phyloP scores from a whole-genome alignment of 1,284 basidiomycete species.

The Pseudozyma hubeiensis region DNA sequence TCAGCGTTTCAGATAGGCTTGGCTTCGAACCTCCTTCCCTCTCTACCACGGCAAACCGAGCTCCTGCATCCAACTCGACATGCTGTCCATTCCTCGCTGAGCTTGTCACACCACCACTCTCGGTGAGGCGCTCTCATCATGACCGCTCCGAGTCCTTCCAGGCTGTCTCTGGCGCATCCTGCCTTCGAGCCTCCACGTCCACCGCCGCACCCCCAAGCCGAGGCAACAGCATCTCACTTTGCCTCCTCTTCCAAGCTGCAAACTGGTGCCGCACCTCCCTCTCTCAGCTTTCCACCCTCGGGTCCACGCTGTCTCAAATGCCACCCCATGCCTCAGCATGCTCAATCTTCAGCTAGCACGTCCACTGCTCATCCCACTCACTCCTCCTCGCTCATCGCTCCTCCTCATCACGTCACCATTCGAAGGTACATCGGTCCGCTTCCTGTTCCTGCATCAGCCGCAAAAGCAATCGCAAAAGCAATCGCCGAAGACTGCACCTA shows the following conservation, averaged over 20 bases:
- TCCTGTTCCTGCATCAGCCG: slow-evolving; percentile 33
- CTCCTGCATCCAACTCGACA: neutral
- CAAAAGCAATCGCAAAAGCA: slow-evolving; percentile 39
- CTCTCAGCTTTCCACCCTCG: slow-evolving; percentile 24
- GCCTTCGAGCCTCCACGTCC: slow-evolving; percentile 16
- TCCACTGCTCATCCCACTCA: slow-evolving; percentile 15
- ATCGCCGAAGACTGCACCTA: slow-evolving; percentile 37
- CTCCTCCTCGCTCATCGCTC: slow-evolving; percentile 21
- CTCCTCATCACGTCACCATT: slow-evolving; percentile 19
- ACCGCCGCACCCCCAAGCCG: neutral
- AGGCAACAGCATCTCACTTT: slow-evolving; percentile 2
- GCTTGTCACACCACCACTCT: neutral
- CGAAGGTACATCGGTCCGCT: slow-evolving; percentile 52
- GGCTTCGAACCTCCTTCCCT: too few species aligned
- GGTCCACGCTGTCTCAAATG: slow-evolving; percentile 33
- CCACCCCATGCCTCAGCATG: slow-evolving; percentile 25
- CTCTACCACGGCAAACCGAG: neutral
- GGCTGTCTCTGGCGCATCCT: neutral
- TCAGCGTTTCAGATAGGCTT: too few species aligned
- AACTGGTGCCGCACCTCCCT: neutral
- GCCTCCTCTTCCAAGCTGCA: slow-evolving; percentile 6
- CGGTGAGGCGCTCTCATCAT: slow-evolving; percentile 5
- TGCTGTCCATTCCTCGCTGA: slow-evolving; percentile 3
- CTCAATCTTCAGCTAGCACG: slow-evolving; percentile 19
- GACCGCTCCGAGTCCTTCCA: slow-evolving; percentile 5